phyloP scores from a whole-genome alignment of 2,329 filamentous ascomycete species.

The Leptographium flavum region DNA sequence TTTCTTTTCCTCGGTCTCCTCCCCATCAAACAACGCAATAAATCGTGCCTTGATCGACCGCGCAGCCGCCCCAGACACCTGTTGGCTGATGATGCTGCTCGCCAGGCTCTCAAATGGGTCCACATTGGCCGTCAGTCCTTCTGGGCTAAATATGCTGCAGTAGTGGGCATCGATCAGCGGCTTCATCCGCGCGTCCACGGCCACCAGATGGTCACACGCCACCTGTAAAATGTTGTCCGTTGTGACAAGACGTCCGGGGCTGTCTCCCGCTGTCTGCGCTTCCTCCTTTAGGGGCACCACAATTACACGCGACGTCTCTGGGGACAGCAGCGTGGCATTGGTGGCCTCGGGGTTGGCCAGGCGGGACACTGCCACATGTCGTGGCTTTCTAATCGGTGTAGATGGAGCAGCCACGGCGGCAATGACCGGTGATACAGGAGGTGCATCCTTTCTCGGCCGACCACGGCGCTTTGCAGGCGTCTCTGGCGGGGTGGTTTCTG shows the following conservation, averaged over 20 bases:
- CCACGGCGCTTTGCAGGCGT: neutral
- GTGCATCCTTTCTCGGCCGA: neutral
- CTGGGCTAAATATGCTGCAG: slow-evolving; percentile 67
- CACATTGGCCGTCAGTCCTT: slow-evolving; percentile 68
- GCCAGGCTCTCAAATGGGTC: slow-evolving; percentile 77
- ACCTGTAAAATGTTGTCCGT: slow-evolving; percentile 60
- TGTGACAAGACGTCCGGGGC: slow-evolving; percentile 28
- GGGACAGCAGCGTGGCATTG: slow-evolving; percentile 59
- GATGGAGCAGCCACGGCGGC: slow-evolving; percentile 23
- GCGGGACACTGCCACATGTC: slow-evolving; percentile 29
- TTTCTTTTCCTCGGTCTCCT: neutral
- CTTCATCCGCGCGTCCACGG: slow-evolving; percentile 57
- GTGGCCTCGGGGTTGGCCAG: slow-evolving; percentile 50
- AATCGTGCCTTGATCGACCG: slow-evolving; percentile 81
- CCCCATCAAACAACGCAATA: slow-evolving; percentile 48
- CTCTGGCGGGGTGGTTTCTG: neutral
- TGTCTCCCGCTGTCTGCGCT: slow-evolving; percentile 21
- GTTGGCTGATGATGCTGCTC: slow-evolving; percentile 87
- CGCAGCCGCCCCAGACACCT: slow-evolving; percentile 87
- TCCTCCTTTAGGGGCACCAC: slow-evolving; percentile 25
- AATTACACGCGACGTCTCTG: slow-evolving; percentile 50
- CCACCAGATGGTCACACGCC: slow-evolving; percentile 60
- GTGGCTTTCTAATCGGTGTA: slow-evolving; percentile 19
- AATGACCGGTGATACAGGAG: slow-evolving; percentile 24
- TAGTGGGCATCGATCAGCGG: slow-evolving; percentile 58